Evolutionary conservation across 768 basidiomycete species (phyloP), one percentile per base, ranked within the genome.

Genomic region (Tremella yokohamensis): DNA sequence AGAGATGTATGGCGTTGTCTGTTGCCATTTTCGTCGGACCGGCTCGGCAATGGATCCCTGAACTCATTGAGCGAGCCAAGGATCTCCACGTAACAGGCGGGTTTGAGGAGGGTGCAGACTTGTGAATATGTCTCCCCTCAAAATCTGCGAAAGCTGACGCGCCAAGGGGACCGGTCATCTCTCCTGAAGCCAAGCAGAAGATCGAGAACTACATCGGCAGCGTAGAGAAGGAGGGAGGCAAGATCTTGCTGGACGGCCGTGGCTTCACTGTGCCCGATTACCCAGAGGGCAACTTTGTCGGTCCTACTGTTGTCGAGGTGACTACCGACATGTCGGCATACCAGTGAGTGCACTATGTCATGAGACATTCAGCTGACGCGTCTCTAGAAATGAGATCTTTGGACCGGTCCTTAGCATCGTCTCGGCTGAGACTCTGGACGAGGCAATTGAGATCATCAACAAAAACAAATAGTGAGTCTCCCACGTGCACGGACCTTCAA

Each of bases 1-100:
- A 98, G 76, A 84, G 96, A 57, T 98, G 93, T 79, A 97, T 96
- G 93, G 93, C 91, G 12, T 79, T 94, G 42, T 94, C 91, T 12
- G 90, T 93, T 29, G 78, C 78, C 9, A 73, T 96, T 25, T 82
- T 94, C 51, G 89, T 99, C 29, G 94, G 94, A 34, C 81, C 84
- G 42, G 81, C 79, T 26, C 84, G 40, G 82, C 80, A 83, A 9
- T 97, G 91, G 92, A 80, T 97, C 15, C 86, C 89, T 0, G 91
- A 90, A 57, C 80, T 99, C 25, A 80, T 90, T 48, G 85, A 91
- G 70, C 84, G 90, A 1, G 87, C 92, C 0, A 80, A 84, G 71
- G 82, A 82, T 56, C 82, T 99, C 54, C 87, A 85, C 62, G 87
- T 96, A 24, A 86, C 84, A 47, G 91, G 90, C 45, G 94, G 96